Evolutionary conservation across 139 green algal species (phyloP).

Genomic region (Tetraselmis striata): DNA sequence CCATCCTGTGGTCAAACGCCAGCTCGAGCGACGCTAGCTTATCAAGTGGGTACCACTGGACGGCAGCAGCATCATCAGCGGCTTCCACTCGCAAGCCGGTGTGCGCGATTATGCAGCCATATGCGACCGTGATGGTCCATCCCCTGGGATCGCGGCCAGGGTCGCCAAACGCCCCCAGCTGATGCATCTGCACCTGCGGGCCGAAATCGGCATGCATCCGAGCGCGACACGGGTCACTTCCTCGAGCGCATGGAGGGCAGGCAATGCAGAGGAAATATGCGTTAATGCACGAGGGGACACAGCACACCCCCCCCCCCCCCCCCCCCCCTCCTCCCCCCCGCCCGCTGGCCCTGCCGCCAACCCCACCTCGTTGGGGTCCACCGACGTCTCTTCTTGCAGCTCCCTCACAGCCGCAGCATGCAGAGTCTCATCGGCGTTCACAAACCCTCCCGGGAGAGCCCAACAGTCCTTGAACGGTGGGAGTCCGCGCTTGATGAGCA

Average conservation of each 20-base stretch:
- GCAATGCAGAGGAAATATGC: no score
- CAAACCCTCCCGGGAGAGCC: constrained; percentile 85
- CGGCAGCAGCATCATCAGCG: constrained; percentile 53
- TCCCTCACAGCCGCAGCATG: constrained; percentile 66
- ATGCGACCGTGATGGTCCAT: constrained; percentile 75
- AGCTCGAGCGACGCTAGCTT: not conserved
- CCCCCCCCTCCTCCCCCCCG: no score
- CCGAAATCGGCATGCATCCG: no score
- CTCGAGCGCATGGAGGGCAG: no score
- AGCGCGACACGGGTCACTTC: no score
- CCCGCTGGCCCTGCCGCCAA: no score
- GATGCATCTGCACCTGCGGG: not conserved
- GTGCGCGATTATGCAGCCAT: constrained; percentile 63
- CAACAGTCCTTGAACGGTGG: constrained; percentile 43
- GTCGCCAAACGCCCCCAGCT: constrained; percentile 79
- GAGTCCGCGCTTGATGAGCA: constrained; percentile 23
- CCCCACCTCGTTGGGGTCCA: constrained; percentile 47
- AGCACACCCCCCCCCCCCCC: no score
- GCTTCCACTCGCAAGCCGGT: constrained; percentile 29
- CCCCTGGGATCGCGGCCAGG: constrained; percentile 74
- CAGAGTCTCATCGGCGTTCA: constrained; percentile 71
- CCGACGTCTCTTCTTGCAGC: constrained; percentile 78
- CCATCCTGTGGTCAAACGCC: not conserved
- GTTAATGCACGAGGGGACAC: no score
- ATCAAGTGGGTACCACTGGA: constrained; percentile 34